Evolutionary conservation across 768 basidiomycete species (phyloP).

Genomic region (Lactarius evosmus): DNA sequence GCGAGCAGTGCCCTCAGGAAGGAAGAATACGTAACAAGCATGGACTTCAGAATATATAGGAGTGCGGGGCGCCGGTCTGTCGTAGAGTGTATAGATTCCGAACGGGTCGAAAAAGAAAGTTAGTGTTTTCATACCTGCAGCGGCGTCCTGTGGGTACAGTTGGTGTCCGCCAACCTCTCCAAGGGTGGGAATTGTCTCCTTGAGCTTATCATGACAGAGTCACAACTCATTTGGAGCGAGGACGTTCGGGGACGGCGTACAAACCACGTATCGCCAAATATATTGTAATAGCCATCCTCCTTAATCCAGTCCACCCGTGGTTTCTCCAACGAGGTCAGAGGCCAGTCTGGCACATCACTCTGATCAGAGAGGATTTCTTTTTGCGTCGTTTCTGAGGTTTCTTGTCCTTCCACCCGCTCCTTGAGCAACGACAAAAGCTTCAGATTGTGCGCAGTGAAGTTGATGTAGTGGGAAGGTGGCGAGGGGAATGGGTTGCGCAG

Average conservation of each 20-base stretch:
- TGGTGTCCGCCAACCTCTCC: conserved; percentile 78
- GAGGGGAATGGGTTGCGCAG: conserved; percentile 87
- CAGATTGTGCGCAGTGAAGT: conserved; percentile 74
- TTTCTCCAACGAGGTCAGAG: conserved; percentile 71
- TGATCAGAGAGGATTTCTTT: conserved; percentile 67
- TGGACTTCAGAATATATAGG: conserved; percentile 64
- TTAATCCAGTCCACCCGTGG: conserved; percentile 90
- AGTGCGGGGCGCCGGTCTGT: conserved; percentile 77
- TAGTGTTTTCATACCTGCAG: conserved; percentile 48
- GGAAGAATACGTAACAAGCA: conserved; percentile 75
- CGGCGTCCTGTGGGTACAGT: conserved; percentile 72
- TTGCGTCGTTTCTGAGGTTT: conserved; percentile 48
- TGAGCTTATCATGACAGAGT: conserved; percentile 49
- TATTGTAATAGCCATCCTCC: conserved; percentile 76
- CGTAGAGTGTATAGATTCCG: background rate
- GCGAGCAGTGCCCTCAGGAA: conserved; percentile 66
- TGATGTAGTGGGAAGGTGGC: conserved; percentile 79
- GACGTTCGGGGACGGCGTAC: conserved; percentile 44
- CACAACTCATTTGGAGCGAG: conserved; percentile 1
- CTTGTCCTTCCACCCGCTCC: conserved; percentile 42
- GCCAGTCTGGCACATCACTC: conserved; percentile 72
- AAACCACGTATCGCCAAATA: conserved; percentile 89
- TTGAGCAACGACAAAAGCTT: conserved; percentile 59
- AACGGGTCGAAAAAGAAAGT: no score
- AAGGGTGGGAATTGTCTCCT: conserved; percentile 79